Evolutionary conservation across 148 eudicot species (phyloP).

Genomic region (Rhododendron kiyosumense): DNA sequence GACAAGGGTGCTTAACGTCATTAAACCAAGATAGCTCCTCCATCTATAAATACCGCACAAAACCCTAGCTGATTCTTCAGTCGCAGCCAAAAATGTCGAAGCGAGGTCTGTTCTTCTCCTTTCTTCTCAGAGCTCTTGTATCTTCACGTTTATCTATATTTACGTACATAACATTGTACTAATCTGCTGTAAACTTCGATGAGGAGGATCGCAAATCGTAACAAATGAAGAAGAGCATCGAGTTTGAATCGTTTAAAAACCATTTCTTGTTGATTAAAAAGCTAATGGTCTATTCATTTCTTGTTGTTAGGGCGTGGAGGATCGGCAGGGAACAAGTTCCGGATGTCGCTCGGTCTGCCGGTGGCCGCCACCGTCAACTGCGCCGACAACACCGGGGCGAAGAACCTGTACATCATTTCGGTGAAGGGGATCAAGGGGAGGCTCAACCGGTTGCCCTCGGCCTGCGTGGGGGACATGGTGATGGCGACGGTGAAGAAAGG

Average conservation of each 20-base stretch:
- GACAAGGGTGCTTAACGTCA: not conserved
- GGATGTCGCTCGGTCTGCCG: constrained; percentile 78
- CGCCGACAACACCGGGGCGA: constrained; percentile 5
- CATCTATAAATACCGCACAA: not conserved
- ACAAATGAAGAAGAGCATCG: not conserved
- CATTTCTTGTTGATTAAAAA: too few relatives aligned
- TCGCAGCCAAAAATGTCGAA: constrained; percentile 45
- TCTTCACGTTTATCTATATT: too few relatives aligned
- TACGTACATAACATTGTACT: too few relatives aligned
- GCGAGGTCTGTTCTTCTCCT: constrained; percentile 36
- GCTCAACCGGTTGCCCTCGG: constrained; percentile 55
- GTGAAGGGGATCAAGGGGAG: constrained; percentile 22
- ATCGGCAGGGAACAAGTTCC: constrained; percentile 70
- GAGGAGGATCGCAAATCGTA: not conserved
- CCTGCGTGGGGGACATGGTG: constrained; percentile 13
- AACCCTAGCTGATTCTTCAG: constrained; percentile 9
- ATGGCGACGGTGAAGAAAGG: not conserved
- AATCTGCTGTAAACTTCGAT: not conserved
- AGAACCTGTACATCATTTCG: not conserved
- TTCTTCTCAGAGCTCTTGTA: not conserved
- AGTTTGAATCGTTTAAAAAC: not conserved
- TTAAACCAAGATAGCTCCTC: not conserved
- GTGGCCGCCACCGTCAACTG: constrained; percentile 50
- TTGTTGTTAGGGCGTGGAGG: constrained; percentile 57
- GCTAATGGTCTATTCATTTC: not conserved